A percentile compares a stretch with the other conserved stretches of the same genome.
These are phyloP conservation scores for Knoxia roxburghii DNA, from an alignment of 257 asterid species.

Conservation along the genomic window DNA sequence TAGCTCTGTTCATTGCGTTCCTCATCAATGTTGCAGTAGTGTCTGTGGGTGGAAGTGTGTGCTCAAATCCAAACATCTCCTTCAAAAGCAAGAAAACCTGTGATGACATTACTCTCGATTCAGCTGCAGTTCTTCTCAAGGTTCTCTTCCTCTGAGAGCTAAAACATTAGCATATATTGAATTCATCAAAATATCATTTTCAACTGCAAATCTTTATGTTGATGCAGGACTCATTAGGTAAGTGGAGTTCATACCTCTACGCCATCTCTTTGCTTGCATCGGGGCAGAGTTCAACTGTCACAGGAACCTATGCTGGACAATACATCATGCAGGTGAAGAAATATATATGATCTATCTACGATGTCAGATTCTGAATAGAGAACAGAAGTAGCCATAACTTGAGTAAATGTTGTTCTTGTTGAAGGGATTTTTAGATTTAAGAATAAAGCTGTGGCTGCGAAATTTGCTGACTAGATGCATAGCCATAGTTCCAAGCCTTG, in stretches of 20 bases:
- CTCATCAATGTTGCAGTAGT: slow-evolving; percentile 72
- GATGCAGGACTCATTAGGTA: slow-evolving; percentile 68
- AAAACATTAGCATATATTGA: neutral
- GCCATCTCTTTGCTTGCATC: slow-evolving; percentile 93
- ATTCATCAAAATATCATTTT: neutral
- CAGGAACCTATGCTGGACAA: slow-evolving; percentile 98
- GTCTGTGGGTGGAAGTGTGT: slow-evolving; percentile 84
- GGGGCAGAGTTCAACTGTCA: slow-evolving; percentile 92
- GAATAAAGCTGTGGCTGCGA: slow-evolving; percentile 79
- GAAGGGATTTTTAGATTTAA: slow-evolving; percentile 87
- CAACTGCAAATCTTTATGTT: neutral
- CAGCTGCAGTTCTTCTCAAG: slow-evolving; percentile 75
- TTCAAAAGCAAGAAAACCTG: slow-evolving; percentile 50
- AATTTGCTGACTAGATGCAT: slow-evolving; percentile 72
- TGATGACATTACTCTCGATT: slow-evolving; percentile 60
- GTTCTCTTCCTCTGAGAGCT: slow-evolving; percentile 17
- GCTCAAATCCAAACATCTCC: slow-evolving; percentile 49
- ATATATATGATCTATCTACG: no score
- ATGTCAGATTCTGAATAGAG: neutral
- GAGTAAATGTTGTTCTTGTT: neutral
- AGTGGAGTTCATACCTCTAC: slow-evolving; percentile 88
- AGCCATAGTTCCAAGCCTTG: slow-evolving; percentile 81
- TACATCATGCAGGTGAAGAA: slow-evolving; percentile 79
- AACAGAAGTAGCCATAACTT: neutral
- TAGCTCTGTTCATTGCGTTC: slow-evolving; percentile 74